phyloP scores from a whole-genome alignment of 2,329 filamentous ascomycete species.

The Phaeosphaeriaceae sp. region DNA sequence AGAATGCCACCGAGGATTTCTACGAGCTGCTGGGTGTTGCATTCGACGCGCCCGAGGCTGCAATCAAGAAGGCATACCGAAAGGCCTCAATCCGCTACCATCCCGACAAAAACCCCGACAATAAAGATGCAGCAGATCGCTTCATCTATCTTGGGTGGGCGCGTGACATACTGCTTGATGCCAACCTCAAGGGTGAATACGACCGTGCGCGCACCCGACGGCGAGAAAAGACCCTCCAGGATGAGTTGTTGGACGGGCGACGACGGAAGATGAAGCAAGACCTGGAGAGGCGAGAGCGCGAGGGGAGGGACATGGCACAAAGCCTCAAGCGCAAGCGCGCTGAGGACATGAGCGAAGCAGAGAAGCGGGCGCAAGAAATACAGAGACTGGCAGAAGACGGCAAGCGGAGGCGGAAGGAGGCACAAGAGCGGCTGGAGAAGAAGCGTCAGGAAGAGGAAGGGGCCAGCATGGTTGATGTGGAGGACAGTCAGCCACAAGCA shows the following conservation, averaged over 20 bases:
- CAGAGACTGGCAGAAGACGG: constrained; percentile 55
- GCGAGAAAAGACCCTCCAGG: constrained; percentile 72
- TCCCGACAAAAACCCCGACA: constrained; percentile 80
- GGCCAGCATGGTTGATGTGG: constrained; percentile 36
- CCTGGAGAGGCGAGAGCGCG: constrained; percentile 76
- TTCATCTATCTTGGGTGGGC: constrained; percentile 88
- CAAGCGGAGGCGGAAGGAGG: constrained; percentile 63
- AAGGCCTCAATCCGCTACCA: constrained; percentile 89
- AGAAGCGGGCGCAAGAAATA: constrained; percentile 64
- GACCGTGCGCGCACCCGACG: constrained; percentile 77
- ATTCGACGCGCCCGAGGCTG: constrained; percentile 69
- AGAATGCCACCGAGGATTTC: constrained; percentile 65
- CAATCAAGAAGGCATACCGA: constrained; percentile 84
- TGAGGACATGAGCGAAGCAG: constrained; percentile 57
- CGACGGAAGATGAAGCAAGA: constrained; percentile 83
- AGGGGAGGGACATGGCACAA: constrained; percentile 40
- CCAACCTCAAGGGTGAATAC: constrained; percentile 75
- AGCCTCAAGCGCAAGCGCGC: constrained; percentile 53
- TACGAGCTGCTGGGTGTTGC: constrained; percentile 77
- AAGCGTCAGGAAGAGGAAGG: constrained; percentile 61
- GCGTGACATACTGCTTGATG: constrained; percentile 80
- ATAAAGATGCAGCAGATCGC: constrained; percentile 71
- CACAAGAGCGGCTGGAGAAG: constrained; percentile 59
- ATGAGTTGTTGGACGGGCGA: constrained; percentile 75
- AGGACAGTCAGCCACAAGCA: constrained; percentile 27